Percentiles rank a stretch among this genome's conserved stretches.
phyloP scores from a whole-genome alignment of 2,329 filamentous ascomycete genomes.

The Scedosporium boydii region DNA sequence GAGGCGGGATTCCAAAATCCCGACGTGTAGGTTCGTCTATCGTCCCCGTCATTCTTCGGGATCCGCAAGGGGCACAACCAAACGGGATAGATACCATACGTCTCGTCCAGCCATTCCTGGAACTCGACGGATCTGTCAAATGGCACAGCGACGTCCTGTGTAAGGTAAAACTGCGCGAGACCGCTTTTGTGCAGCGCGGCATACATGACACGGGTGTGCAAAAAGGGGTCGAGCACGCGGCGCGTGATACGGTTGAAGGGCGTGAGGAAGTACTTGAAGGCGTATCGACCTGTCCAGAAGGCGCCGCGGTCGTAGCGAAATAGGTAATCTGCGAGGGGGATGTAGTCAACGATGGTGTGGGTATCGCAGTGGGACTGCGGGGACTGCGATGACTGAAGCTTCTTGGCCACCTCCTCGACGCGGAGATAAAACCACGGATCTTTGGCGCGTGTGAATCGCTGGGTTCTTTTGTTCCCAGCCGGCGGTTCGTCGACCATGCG shows the following conservation, averaged over 20 bases:
- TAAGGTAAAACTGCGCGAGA: slow-evolving; percentile 49
- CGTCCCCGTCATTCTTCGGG: slow-evolving; percentile 22
- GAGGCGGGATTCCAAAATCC: slow-evolving; percentile 26
- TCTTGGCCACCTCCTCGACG: slow-evolving; percentile 32
- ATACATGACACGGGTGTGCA: slow-evolving; percentile 57
- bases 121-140: slow-evolving; percentile 33
- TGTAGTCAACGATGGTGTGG: slow-evolving; percentile 34
- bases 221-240: slow-evolving; percentile 49
- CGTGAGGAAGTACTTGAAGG: slow-evolving; percentile 53
- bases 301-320: slow-evolving; percentile 63
- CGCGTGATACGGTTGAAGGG: slow-evolving; percentile 58
- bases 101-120: slow-evolving; percentile 34
- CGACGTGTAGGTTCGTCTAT: neutral
- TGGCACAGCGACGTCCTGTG: slow-evolving; percentile 53
- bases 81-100: slow-evolving; percentile 40
- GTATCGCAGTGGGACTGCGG: slow-evolving; percentile 8
- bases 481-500: slow-evolving; percentile 36
- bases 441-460: slow-evolving; percentile 42
- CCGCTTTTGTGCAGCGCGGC: slow-evolving; percentile 54
- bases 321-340: slow-evolving; percentile 57
- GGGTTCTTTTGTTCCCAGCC: slow-evolving; percentile 22
- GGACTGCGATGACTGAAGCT: neutral
- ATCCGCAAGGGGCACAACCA: slow-evolving; percentile 46
- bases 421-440: slow-evolving; percentile 73
- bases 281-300: slow-evolving; percentile 57